A percentile compares a stretch with the other conserved stretches of the same genome.
Conservation (phyloP, 1,139 yeast species). For the Geotrichum klebahnii region DNA sequence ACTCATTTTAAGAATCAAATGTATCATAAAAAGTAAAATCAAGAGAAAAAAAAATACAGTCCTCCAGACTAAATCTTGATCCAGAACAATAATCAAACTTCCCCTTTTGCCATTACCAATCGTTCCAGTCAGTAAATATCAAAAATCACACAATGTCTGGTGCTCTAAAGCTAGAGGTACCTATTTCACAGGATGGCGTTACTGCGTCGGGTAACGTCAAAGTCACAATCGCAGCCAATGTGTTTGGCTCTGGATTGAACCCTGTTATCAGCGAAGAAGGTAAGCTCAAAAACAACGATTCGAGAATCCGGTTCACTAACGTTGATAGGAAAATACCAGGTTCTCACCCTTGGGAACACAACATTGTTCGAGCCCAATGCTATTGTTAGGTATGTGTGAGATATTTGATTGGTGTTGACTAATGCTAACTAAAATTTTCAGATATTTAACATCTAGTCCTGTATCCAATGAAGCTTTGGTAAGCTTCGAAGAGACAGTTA, state of each 20-base stretch:
- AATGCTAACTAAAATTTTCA: conserved; percentile 33
- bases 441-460: conserved; percentile 38
- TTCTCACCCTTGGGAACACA: conserved; percentile 5
- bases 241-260: conserved; percentile 8
- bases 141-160: too few relatives aligned
- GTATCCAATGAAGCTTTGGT: conserved; percentile 29
- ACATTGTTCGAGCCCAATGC: conserved; percentile 70
- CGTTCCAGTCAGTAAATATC: background rate
- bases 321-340: conserved; percentile 9
- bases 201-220: conserved; percentile 18
- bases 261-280: conserved; percentile 16
- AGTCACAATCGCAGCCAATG: conserved; percentile 16
- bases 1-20: too few relatives aligned
- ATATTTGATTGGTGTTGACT: conserved; percentile 20
- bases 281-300: conserved; percentile 2
- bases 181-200: conserved; percentile 18
- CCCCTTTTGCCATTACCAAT: background rate
- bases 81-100: background rate
- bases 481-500: conserved; percentile 26
- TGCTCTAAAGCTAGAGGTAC: conserved; percentile 16
- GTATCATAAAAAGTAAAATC: too few relatives aligned
- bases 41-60: too few relatives aligned
- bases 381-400: conserved; percentile 56
- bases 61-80: background rate
- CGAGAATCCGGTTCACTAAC: background rate